Conservation (phyloP, 805 yeast genomes). For the Blastobotrys robertii region DNA sequence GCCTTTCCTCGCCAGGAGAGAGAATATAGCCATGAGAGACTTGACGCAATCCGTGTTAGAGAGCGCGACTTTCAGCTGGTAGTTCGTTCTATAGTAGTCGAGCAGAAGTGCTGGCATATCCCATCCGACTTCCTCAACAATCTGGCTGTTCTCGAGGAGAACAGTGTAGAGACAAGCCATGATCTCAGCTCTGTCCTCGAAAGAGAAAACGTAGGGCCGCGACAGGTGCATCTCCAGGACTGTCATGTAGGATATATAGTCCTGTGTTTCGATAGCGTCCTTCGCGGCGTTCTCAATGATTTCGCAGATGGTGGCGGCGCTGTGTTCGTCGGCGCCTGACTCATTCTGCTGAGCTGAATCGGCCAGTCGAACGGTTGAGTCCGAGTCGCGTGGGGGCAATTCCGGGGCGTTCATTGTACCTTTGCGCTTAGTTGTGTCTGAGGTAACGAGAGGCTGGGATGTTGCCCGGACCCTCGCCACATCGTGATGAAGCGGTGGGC, state of each 20-base stretch:
- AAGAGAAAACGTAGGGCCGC: slow-evolving; percentile 37
- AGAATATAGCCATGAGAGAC: slow-evolving; percentile 42
- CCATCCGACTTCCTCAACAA: slow-evolving; percentile 75
- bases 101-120: slow-evolving; percentile 70
- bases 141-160: slow-evolving; percentile 36
- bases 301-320: slow-evolving; percentile 12
- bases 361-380: not conserved
- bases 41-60: not conserved
- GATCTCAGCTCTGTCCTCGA: slow-evolving; percentile 42
- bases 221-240: slow-evolving; percentile 52
- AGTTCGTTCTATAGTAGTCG: slow-evolving; percentile 36
- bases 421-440: too few relatives aligned
- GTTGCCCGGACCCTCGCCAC: too few relatives aligned
- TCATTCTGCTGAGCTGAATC: not conserved
- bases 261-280: slow-evolving; percentile 33
- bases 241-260: slow-evolving; percentile 64
- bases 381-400: too few relatives aligned
- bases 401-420: too few relatives aligned
- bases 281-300: slow-evolving; percentile 14
- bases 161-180: slow-evolving; percentile 37
- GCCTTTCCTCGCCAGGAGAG: slow-evolving; percentile 55
- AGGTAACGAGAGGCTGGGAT: too few relatives aligned
- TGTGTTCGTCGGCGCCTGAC: slow-evolving; percentile 1
- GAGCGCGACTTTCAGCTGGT: slow-evolving; percentile 7
- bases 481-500: too few relatives aligned